phyloP scores from a whole-genome alignment of 306 rosid species.

The Medicago lupulina region DNA sequence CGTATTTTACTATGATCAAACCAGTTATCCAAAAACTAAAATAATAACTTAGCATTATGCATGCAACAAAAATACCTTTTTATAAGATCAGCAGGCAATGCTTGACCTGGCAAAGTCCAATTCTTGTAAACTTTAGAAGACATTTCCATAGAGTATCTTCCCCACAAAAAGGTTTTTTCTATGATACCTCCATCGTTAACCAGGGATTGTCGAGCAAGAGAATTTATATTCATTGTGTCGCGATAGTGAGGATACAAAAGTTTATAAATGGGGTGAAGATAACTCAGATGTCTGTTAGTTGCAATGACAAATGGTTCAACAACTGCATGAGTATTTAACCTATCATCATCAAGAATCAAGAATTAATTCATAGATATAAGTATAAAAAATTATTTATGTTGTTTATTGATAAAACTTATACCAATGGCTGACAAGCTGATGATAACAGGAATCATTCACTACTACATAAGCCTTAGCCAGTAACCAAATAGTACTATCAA shows the following conservation, averaged over 20 bases:
- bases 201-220: slow-evolving; percentile 35
- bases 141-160: slow-evolving; percentile 47
- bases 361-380: neutral
- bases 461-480: slow-evolving; percentile 73
- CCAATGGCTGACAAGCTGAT: slow-evolving; percentile 75
- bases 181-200: slow-evolving; percentile 44
- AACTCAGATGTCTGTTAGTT: slow-evolving; percentile 46
- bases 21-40: neutral
- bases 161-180: slow-evolving; percentile 43
- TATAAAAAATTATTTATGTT: neutral
- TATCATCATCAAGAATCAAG: slow-evolving; percentile 29
- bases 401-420: slow-evolving; percentile 33
- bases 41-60: neutral
- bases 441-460: slow-evolving; percentile 67
- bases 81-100: slow-evolving; percentile 47
- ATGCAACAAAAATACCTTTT: slow-evolving; percentile 38
- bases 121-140: slow-evolving; percentile 42
- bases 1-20: neutral
- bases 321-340: slow-evolving; percentile 76
- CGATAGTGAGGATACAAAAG: slow-evolving; percentile 50
- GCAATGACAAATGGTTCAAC: slow-evolving; percentile 61
- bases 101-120: slow-evolving; percentile 44
- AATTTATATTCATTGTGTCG: slow-evolving; percentile 52
- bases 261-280: slow-evolving; percentile 44
- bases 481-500: slow-evolving; percentile 57